Percentiles rank a stretch among this genome's conserved stretches.
Evolutionary conservation across 306 rosid genomes (phyloP).

Genomic region (Clitoria ternatea): DNA sequence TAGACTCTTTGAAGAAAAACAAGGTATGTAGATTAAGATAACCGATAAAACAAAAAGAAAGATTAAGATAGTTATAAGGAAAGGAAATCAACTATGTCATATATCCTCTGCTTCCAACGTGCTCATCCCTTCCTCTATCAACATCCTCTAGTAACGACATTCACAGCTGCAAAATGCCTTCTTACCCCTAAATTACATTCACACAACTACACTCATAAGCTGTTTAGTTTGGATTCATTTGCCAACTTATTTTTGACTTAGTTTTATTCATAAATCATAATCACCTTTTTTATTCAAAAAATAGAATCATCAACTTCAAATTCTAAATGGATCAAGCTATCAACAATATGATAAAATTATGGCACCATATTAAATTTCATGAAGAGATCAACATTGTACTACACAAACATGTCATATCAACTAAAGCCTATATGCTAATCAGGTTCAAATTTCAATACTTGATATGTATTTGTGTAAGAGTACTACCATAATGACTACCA

Average conservation of each 20-base stretch:
- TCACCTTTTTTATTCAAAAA: neutral
- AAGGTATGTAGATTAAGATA: neutral
- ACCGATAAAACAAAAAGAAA: too few species aligned
- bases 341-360: neutral
- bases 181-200: slow-evolving; percentile 51
- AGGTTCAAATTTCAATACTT: neutral
- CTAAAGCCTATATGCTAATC: neutral
- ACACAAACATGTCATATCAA: neutral
- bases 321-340: neutral
- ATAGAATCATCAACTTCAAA: neutral
- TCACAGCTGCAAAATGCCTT: slow-evolving; percentile 72
- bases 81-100: neutral
- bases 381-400: neutral
- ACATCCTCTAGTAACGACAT: slow-evolving; percentile 54
- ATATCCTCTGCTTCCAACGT: slow-evolving; percentile 9
- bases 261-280: neutral
- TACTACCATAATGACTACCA: neutral
- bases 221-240: neutral
- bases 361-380: neutral
- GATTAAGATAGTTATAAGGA: neutral
- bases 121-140: slow-evolving; percentile 37
- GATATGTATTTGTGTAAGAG: neutral
- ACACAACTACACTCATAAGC: neutral
- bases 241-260: neutral
- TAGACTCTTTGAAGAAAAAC: neutral